A percentile compares a stretch with the other conserved stretches of the same genome.
phyloP scores from a whole-genome alignment of 164 flowering plant species.

The Magnolia kwangsiensis region DNA sequence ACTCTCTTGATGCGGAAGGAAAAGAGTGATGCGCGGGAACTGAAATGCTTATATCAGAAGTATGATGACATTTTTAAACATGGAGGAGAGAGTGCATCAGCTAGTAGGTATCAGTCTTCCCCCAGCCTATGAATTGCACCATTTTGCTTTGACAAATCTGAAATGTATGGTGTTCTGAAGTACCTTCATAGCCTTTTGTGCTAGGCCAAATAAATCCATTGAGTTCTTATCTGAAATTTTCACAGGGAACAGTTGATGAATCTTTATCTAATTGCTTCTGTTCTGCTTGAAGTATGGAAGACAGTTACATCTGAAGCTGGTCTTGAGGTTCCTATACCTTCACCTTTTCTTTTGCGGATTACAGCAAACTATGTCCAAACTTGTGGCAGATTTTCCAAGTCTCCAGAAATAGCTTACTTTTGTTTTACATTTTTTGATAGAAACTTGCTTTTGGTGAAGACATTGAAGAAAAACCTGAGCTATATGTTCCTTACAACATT shows the following conservation, averaged over 20 bases:
- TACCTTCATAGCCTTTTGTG: background rate
- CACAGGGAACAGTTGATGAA: constrained; percentile 55
- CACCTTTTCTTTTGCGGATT: background rate
- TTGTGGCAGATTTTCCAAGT: background rate
- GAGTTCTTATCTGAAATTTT: constrained; percentile 5
- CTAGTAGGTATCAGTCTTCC: constrained; percentile 42
- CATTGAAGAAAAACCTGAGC: constrained; percentile 33
- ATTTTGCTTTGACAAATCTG: background rate
- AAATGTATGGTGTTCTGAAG: background rate
- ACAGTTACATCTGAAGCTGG: constrained; percentile 53
- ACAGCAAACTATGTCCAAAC: background rate
- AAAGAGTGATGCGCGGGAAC: constrained; percentile 67
- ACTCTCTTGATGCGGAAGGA: constrained; percentile 53
- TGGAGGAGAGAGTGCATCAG: constrained; percentile 38
- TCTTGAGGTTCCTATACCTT: constrained; percentile 40
- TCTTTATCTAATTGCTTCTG: constrained; percentile 64
- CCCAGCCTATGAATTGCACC: background rate
- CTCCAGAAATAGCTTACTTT: background rate
- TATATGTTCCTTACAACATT: constrained; percentile 67
- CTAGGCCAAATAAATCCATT: background rate
- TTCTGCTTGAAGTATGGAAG: constrained; percentile 60
- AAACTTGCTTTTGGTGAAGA: constrained; percentile 6
- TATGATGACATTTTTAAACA: constrained; percentile 51
- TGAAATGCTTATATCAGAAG: constrained; percentile 50
- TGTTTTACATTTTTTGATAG: background rate